These are phyloP conservation scores for Termitomyces sp. DNA, from an alignment of 768 basidiomycete genomes.

Conservation along the genomic window DNA sequence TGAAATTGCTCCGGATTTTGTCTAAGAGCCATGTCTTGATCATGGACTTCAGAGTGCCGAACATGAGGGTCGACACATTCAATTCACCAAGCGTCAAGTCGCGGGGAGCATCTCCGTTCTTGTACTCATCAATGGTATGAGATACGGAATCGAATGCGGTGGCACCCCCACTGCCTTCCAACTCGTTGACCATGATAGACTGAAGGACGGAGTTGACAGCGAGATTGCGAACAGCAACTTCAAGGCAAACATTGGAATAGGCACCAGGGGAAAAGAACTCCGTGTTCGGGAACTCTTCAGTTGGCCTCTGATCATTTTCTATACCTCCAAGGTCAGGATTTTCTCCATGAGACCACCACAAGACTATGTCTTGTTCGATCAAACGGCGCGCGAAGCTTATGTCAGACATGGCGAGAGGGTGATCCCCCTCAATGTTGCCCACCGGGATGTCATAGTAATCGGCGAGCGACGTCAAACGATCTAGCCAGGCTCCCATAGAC, in stretches of 20 bases:
- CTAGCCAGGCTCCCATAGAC: constrained; percentile 72
- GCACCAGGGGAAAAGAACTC: constrained; percentile 84
- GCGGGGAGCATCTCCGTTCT: constrained; percentile 62
- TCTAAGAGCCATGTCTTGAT: constrained; percentile 90
- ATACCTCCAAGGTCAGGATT: constrained; percentile 91
- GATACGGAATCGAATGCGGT: constrained; percentile 94
- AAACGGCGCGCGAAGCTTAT: constrained; percentile 88
- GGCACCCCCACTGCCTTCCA: constrained; percentile 92
- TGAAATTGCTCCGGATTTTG: constrained; percentile 65
- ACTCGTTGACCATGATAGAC: constrained; percentile 91
- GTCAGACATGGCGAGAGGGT: constrained; percentile 84
- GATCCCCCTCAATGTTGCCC: constrained; percentile 90
- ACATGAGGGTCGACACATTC: constrained; percentile 82
- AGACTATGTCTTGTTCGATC: constrained; percentile 80
- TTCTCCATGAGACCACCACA: constrained; percentile 95
- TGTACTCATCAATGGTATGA: constrained; percentile 87
- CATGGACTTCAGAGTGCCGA: constrained; percentile 81
- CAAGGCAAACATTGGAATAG: constrained; percentile 91
- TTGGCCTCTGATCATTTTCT: constrained; percentile 77
- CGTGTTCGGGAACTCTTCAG: constrained; percentile 77
- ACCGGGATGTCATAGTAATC: constrained; percentile 92
- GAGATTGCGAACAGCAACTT: constrained; percentile 85
- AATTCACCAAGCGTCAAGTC: constrained; percentile 87
- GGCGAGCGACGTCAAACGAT: constrained; percentile 73
- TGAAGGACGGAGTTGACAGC: constrained; percentile 94